phyloP scores from a whole-genome alignment of 1,284 basidiomycete species.

The Microbotryum saponariae region DNA sequence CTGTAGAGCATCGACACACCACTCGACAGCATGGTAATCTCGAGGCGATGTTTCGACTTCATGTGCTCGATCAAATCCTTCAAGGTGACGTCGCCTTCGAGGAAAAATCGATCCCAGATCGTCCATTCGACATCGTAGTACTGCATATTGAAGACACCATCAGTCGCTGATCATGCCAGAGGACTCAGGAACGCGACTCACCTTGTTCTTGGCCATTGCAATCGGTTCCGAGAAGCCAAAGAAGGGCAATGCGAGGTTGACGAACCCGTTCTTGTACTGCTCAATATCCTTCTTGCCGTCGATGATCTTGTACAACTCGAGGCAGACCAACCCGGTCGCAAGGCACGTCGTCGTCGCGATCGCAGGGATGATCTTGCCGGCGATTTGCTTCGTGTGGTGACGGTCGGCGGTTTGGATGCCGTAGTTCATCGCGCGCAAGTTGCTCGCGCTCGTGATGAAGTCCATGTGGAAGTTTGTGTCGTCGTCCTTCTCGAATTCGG shows the following conservation, averaged over 20 bases:
- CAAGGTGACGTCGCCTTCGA: conserved; percentile 81
- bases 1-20: conserved; percentile 98
- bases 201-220: conserved; percentile 76
- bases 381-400: conserved; percentile 96
- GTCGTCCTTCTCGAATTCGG: conserved; percentile 99
- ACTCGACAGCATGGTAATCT: conserved; percentile 83
- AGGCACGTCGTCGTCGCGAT: conserved; percentile 94
- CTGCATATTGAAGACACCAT: conserved; percentile 34
- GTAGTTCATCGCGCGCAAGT: conserved; percentile 95
- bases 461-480: conserved; percentile 98
- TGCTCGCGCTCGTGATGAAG: conserved; percentile 97
- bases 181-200: conserved; percentile 26
- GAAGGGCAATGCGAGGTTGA: conserved; percentile 96
- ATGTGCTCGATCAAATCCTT: conserved; percentile 81
- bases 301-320: conserved; percentile 98
- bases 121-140: conserved; percentile 89
- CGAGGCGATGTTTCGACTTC: conserved; percentile 72
- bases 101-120: conserved; percentile 95
- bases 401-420: conserved; percentile 79
- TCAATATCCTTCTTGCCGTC: conserved; percentile 90
- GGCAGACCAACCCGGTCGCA: conserved; percentile 92
- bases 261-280: conserved; percentile 96
- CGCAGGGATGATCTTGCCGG: conserved; percentile 98
- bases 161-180: neutral
- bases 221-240: conserved; percentile 99